Evolutionary conservation across 306 rosid species (phyloP).

Genomic region (Abrus precatorius): DNA sequence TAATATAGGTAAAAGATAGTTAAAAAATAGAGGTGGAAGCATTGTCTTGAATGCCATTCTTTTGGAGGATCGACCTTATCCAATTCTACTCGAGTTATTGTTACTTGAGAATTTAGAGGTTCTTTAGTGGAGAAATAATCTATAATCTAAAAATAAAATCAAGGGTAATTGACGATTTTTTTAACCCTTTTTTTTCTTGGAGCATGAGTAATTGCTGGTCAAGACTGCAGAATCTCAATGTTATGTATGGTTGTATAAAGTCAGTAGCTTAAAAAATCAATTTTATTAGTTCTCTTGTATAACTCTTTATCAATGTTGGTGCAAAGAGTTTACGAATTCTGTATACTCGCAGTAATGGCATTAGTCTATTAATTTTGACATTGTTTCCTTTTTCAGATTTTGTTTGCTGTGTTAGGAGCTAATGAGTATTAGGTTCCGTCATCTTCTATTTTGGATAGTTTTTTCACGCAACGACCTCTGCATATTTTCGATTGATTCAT

Average conservation of each 20-base stretch:
- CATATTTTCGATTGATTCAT: no score
- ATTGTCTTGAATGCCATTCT: constrained; percentile 41
- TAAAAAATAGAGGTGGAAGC: constrained; percentile 32
- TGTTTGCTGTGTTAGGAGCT: not conserved
- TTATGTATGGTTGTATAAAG: constrained; percentile 38
- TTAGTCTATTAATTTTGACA: not conserved
- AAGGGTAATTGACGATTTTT: constrained; percentile 13
- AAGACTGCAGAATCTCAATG: constrained; percentile 10
- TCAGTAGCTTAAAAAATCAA: not conserved
- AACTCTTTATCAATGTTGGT: not conserved
- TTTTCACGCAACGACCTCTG: not conserved
- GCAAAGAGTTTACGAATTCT: not conserved
- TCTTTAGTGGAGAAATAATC: constrained; percentile 28
- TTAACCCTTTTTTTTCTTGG: not conserved
- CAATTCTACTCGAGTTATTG: not conserved
- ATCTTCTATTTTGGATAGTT: not conserved
- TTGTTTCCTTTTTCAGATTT: not conserved
- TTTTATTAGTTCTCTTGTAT: not conserved
- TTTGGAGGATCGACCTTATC: constrained; percentile 20
- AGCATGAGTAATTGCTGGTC: constrained; percentile 36
- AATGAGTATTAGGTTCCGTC: not conserved
- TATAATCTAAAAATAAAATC: constrained; percentile 2
- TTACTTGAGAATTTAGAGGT: constrained; percentile 11
- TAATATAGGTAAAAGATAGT: constrained; percentile 71
- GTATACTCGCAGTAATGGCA: not conserved